phyloP scores from a whole-genome alignment of 495 filamentous ascomycete genomes.

The Haplographium delicatum region DNA sequence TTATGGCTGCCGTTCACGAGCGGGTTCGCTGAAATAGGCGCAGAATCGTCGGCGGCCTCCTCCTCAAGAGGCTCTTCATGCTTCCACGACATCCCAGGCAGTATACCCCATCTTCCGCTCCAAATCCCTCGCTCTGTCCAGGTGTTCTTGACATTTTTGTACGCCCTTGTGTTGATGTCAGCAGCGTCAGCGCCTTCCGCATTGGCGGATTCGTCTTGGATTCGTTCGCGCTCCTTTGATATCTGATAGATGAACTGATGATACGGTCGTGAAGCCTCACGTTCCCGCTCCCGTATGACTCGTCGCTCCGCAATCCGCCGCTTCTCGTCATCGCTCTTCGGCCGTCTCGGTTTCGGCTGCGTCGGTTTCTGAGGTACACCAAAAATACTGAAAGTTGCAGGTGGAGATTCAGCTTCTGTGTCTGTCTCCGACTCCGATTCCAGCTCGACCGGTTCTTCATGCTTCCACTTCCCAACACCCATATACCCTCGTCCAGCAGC shows the following conservation, averaged over 20 bases:
- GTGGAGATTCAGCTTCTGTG: not conserved
- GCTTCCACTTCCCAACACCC: too few relatives aligned
- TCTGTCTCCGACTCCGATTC: slow-evolving; percentile 7
- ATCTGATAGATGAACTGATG: slow-evolving; percentile 29
- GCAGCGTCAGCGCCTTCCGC: not conserved
- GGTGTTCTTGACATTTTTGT: slow-evolving; percentile 21
- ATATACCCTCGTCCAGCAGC: slow-evolving; percentile 3
- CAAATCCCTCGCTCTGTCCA: slow-evolving; percentile 27
- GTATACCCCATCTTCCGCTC: slow-evolving; percentile 26
- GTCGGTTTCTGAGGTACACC: too few relatives aligned
- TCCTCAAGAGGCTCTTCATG: slow-evolving; percentile 24
- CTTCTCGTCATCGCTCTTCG: slow-evolving; percentile 9
- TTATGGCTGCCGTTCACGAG: slow-evolving; percentile 10
- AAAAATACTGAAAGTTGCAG: not conserved
- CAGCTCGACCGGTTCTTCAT: slow-evolving; percentile 1
- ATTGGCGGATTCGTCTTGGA: slow-evolving; percentile 8
- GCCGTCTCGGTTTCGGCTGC: slow-evolving; percentile 12
- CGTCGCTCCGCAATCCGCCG: slow-evolving; percentile 3
- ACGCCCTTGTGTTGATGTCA: slow-evolving; percentile 17
- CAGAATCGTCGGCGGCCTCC: slow-evolving; percentile 1
- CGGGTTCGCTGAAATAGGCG: slow-evolving; percentile 6
- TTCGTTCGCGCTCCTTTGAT: slow-evolving; percentile 21
- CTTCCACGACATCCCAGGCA: slow-evolving; percentile 28
- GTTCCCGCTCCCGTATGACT: slow-evolving; percentile 5
- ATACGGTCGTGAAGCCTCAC: slow-evolving; percentile 27